phyloP scores from a whole-genome alignment of 306 rosid species.

The Sicyos baderoa region DNA sequence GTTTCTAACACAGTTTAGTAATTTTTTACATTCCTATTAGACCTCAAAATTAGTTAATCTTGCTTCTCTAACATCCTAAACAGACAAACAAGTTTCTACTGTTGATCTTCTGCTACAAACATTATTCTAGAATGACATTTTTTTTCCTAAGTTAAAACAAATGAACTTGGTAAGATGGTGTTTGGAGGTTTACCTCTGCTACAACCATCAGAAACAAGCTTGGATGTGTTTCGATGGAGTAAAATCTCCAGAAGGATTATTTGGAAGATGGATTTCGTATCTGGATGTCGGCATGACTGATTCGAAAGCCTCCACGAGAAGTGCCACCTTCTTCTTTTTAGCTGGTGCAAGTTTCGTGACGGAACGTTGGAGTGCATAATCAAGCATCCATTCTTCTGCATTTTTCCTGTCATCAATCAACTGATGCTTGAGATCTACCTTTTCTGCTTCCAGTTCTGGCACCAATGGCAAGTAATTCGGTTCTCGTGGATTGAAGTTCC shows the following conservation, averaged over 20 bases:
- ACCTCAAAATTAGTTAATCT: background rate
- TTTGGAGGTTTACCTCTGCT: conserved; percentile 18
- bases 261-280: conserved; percentile 32
- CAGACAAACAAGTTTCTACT: background rate
- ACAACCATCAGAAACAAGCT: conserved; percentile 59
- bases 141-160: background rate
- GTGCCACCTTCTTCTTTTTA: conserved; percentile 86
- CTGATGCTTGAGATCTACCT: conserved; percentile 78
- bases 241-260: conserved; percentile 37
- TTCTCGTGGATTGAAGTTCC: conserved; percentile 54
- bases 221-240: conserved; percentile 43
- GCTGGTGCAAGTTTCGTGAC: conserved; percentile 86
- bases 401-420: conserved; percentile 67
- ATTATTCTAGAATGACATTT: too few species aligned
- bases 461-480: conserved; percentile 70
- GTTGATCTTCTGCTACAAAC: background rate
- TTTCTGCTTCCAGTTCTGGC: conserved; percentile 55
- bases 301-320: conserved; percentile 91
- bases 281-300: conserved; percentile 55
- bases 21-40: background rate
- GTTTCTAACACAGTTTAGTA: conserved; percentile 10
- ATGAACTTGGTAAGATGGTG: conserved; percentile 9
- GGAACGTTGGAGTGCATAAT: conserved; percentile 55
- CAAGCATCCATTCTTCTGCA: conserved; percentile 92
- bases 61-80: conserved; percentile 1